Base-by-base conservation (phyloP, 2,329 filamentous ascomycete species). In the Hypoxylon sp. region DNA sequence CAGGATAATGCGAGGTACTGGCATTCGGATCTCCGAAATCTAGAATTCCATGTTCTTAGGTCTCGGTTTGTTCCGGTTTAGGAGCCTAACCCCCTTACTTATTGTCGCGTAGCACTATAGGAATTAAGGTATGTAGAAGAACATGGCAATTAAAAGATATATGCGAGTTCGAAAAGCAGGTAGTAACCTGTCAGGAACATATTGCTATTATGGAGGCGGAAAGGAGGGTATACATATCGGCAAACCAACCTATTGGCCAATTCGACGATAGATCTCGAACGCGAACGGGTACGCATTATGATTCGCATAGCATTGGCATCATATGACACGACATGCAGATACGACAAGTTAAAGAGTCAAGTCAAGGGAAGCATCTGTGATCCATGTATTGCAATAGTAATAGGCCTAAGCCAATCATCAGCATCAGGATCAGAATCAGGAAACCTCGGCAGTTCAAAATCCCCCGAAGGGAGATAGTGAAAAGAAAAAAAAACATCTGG, bases 11-110 rank as follows among this genome's bases (percentile, higher is more conserved):
- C n/a, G n/a, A n/a, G n/a, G n/a, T n/a, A 4, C 20, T n/a, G 26
- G 17, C 26, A 55, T 32, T 59, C 56, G 57, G 60, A 53, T 49
- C 54, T 64, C 60, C 57, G 59, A 66, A 46, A 44, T 28, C 22
- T 34, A 34, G 11, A 10, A 37, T 8, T 41, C n/a, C n/a, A n/a
- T n/a, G n/a, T n/a, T n/a, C n/a, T n/a, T 34, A 56, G 28, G 32
- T 47, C 20, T 63, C 63, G 59, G 53, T 24, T 66, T 66, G 55
- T 66, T 66, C 59, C 59, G 59, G 63, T 59, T 60, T 58, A 66
- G 46, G 37, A 56, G 39, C 41, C 30, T 51, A 19, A 48, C 20
- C 13, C 26, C 11, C 24, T 32, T 19, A 4, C 26, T 49, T 19
- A 4, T 20, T 8, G 6, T 28, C n/a, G 19, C 11, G 30, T 20